These are phyloP conservation scores for Mucor piriformis DNA, from an alignment of 371 early-diverging fungal genomes.

Conservation along the genomic window DNA sequence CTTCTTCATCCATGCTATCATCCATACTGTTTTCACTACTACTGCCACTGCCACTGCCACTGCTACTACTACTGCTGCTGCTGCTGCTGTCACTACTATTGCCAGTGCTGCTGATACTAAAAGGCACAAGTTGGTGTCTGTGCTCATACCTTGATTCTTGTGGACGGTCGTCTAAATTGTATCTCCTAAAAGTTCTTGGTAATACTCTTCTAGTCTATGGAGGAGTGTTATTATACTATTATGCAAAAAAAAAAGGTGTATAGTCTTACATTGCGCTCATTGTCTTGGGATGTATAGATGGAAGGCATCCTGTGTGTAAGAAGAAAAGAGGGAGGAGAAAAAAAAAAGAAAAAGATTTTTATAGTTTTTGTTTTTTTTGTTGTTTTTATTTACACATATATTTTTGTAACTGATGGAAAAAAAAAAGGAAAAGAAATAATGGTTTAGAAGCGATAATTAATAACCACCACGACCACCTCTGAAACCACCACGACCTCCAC, in stretches of 20 bases:
- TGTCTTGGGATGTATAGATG: not conserved
- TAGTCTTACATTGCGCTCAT: not conserved
- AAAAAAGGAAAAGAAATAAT: not conserved
- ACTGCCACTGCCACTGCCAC: not conserved
- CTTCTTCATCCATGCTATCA: slow-evolving; percentile 1
- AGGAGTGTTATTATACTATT: not conserved
- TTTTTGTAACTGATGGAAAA: not conserved
- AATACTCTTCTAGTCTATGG: not conserved
- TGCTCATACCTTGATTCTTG: not conserved
- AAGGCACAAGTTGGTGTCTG: too few species aligned
- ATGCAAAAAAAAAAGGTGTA: not conserved
- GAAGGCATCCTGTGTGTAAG: not conserved
- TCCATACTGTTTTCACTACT: slow-evolving; percentile 1
- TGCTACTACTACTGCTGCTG: not conserved
- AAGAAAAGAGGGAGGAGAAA: not conserved
- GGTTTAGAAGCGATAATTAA: not conserved
- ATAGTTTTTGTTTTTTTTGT: not conserved
- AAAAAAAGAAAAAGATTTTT: not conserved
- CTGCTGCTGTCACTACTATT: not conserved
- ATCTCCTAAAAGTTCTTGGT: slow-evolving; percentile 1
- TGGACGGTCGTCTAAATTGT: not conserved
- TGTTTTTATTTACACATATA: not conserved
- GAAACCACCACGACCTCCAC: not conserved
- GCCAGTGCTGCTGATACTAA: too few species aligned
- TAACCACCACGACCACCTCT: not conserved